Percentiles rank a stretch among this genome's conserved stretches.
These are phyloP conservation scores for Candida nitratophila DNA, from an alignment of 805 yeast species.

Conservation along the genomic window DNA sequence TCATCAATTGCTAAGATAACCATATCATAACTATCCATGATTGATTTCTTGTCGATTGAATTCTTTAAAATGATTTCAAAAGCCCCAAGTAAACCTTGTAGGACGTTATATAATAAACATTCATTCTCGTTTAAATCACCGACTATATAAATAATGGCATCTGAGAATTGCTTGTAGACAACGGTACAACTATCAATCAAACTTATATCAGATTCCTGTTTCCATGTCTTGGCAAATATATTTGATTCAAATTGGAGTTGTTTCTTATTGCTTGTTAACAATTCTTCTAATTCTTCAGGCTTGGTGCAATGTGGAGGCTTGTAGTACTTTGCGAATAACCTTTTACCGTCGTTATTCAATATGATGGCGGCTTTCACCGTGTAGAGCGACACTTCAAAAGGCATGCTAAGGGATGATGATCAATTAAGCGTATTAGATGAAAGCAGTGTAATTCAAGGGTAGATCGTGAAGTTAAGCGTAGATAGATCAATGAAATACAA, in stretches of 20 bases:
- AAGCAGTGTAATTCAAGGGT: too few species aligned
- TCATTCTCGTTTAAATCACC: slow-evolving; percentile 84
- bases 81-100: slow-evolving; percentile 75
- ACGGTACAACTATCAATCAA: slow-evolving; percentile 73
- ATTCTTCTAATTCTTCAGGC: slow-evolving; percentile 21
- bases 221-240: slow-evolving; percentile 68
- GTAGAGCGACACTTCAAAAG: slow-evolving; percentile 51
- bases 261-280: slow-evolving; percentile 33
- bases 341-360: slow-evolving; percentile 72
- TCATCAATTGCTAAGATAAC: slow-evolving; percentile 86
- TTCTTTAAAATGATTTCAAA: slow-evolving; percentile 65
- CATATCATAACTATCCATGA: slow-evolving; percentile 80
- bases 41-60: slow-evolving; percentile 69
- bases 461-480: too few species aligned
- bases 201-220: slow-evolving; percentile 72
- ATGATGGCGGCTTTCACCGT: slow-evolving; percentile 75
- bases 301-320: slow-evolving; percentile 47
- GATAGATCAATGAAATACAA: too few species aligned
- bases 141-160: slow-evolving; percentile 62
- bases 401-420: slow-evolving; percentile 8
- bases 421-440: neutral
- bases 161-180: slow-evolving; percentile 81
- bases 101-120: slow-evolving; percentile 63
- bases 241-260: slow-evolving; percentile 74
- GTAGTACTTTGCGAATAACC: slow-evolving; percentile 84